Base-by-base conservation (phyloP, 2,329 filamentous ascomycete genomes). In the Botrytis galanthina region DNA sequence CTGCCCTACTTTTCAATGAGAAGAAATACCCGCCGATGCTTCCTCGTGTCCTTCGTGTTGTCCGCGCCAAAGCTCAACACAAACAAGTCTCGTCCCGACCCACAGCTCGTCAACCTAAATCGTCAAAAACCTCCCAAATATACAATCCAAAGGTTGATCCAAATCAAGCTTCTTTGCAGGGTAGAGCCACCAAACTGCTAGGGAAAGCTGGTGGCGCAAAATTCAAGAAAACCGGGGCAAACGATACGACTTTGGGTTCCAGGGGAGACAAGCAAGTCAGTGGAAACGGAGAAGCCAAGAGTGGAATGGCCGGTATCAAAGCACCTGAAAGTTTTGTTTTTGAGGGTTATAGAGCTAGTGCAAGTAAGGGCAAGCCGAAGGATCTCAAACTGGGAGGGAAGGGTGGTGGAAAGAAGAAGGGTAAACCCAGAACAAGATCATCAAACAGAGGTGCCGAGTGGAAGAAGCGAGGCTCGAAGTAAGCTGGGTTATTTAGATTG, bases 1-100 rank as follows among this genome's bases (percentile, higher is more conserved):
- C 92, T n/a, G 96, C 96, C 2, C 87, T 99, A 20, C 87, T 97
- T 57, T 89, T 95, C 75, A 89, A 98, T 81, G 95, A 90, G 75
- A 97, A 98, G 86, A 96, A 93, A 79, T 98, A 95, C 80, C 94
- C 95, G 26, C 95, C 95, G 29, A 91, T 98, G 89, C 89, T 98
- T n/a, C 95, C 95, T 16, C 91, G 96, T 63, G 88, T 91, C 77
- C 86, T 99, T 48, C 92, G 96, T 71, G 95, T 99, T 64, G 92
- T 90, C 66, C 91, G 96, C 75, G 96, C 96, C 80, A 81, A 83
- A 66, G 78, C 80, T 46, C 78, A 83, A 71, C 84, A 84, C 48
- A 83, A 84, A 75, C 81, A 79, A 20, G 78, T 79, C 73, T 78
- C 81, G 9, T 75, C 75, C 8, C 73, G 75, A 59, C 64, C 72